Evolutionary conservation across 345 rosid species (phyloP).

Genomic region (Erysimum cheiranthoides): DNA sequence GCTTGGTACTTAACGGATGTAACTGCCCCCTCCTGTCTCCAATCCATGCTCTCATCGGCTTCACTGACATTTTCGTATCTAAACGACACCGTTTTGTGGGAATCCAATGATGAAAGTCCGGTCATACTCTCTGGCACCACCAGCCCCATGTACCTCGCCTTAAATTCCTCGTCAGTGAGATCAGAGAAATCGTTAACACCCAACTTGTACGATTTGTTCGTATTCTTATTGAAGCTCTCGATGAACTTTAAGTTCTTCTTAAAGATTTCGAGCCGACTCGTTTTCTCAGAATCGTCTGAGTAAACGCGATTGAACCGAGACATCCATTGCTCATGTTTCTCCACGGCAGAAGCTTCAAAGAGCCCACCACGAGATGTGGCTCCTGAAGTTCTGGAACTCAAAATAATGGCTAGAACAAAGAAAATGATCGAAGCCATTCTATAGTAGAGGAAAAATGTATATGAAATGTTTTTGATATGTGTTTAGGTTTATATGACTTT

Average conservation of each 20-base stretch:
- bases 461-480: constrained; percentile 1
- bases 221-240: constrained; percentile 45
- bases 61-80: constrained; percentile 34
- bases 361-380: constrained; percentile 17
- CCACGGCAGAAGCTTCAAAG: constrained; percentile 41
- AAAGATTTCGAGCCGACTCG: constrained; percentile 47
- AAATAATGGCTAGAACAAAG: constrained; percentile 4
- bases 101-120: not conserved
- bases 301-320: constrained; percentile 43
- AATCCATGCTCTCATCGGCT: constrained; percentile 45
- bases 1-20: constrained; percentile 48
- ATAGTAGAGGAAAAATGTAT: not conserved
- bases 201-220: constrained; percentile 40
- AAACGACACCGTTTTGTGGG: constrained; percentile 14
- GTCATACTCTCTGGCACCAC: not conserved
- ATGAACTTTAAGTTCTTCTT: constrained; percentile 52
- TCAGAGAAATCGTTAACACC: constrained; percentile 60
- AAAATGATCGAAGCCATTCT: constrained; percentile 8
- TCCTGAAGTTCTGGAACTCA: constrained; percentile 4
- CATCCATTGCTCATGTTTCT: constrained; percentile 53
- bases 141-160: constrained; percentile 42
- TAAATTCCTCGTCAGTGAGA: constrained; percentile 56
- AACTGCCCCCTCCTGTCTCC: constrained; percentile 54
- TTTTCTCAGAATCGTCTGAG: constrained; percentile 39
- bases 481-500: constrained; percentile 2